These are phyloP conservation scores for Pyrus communis DNA, from an alignment of 306 rosid genomes.

Conservation along the genomic window DNA sequence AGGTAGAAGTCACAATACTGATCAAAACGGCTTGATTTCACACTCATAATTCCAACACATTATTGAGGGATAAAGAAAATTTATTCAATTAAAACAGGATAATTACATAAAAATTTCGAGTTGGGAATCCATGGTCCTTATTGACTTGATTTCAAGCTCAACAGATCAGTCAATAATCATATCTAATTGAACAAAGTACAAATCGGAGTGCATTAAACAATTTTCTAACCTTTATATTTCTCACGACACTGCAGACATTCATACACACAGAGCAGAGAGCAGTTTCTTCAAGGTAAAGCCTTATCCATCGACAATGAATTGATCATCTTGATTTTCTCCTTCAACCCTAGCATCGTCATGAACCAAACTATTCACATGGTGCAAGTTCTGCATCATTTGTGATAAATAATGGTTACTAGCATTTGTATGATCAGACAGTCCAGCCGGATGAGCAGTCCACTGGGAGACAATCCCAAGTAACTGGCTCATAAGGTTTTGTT, in stretches of 20 bases:
- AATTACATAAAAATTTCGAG: constrained; percentile 39
- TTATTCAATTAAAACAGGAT: constrained; percentile 16
- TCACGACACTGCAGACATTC: constrained; percentile 24
- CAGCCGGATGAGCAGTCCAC: constrained; percentile 83
- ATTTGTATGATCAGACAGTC: constrained; percentile 76
- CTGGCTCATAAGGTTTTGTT: constrained; percentile 72
- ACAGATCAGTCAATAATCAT: constrained; percentile 37
- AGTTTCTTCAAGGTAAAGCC: constrained; percentile 3
- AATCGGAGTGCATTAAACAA: constrained; percentile 39
- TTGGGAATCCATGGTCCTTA: constrained; percentile 6
- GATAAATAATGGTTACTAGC: constrained; percentile 88
- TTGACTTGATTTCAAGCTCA: constrained; percentile 19
- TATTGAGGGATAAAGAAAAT: neutral
- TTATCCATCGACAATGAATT: constrained; percentile 84
- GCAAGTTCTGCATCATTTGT: constrained; percentile 94
- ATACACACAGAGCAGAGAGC: constrained; percentile 15
- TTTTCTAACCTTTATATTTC: constrained; percentile 38
- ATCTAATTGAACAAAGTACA: constrained; percentile 34
- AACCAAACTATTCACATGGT: constrained; percentile 81
- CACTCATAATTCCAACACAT: neutral
- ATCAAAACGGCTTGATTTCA: neutral
- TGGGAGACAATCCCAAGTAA: constrained; percentile 82
- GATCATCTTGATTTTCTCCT: constrained; percentile 90
- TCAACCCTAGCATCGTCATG: constrained; percentile 82
- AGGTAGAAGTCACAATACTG: neutral